Conservation (phyloP, 495 filamentous ascomycete genomes). For the Trichoderma asperelloides region DNA sequence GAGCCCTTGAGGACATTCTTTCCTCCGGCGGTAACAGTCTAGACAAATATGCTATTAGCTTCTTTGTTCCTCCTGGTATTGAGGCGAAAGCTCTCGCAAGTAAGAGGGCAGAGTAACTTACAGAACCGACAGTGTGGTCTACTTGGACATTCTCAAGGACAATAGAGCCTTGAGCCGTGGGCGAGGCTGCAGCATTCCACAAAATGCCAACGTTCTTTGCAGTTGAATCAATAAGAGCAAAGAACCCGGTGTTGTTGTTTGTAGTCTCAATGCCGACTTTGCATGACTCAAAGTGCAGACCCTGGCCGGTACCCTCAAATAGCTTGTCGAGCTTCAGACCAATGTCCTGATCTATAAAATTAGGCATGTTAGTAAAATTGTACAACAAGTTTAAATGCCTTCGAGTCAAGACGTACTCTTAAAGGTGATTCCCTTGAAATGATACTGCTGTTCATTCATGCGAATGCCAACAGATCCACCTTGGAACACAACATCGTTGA, state of each 20-base stretch:
- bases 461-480: slow-evolving; percentile 43
- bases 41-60: background rate
- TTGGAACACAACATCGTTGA: slow-evolving; percentile 39
- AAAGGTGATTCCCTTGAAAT: slow-evolving; percentile 41
- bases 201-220: slow-evolving; percentile 29
- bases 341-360: slow-evolving; percentile 18
- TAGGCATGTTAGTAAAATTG: background rate
- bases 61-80: too few species aligned
- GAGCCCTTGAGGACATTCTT: slow-evolving; percentile 17
- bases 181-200: slow-evolving; percentile 27
- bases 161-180: slow-evolving; percentile 34
- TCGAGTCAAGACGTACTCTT: slow-evolving; percentile 15
- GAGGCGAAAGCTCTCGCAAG: too few species aligned
- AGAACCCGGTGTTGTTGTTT: slow-evolving; percentile 36
- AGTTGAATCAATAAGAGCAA: slow-evolving; percentile 37
- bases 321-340: slow-evolving; percentile 29
- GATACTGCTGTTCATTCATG: slow-evolving; percentile 42
- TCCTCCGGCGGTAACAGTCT: slow-evolving; percentile 16
- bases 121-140: slow-evolving; percentile 13
- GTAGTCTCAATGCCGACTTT: slow-evolving; percentile 45
- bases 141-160: slow-evolving; percentile 43
- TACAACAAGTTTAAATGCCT: background rate
- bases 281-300: slow-evolving; percentile 38
- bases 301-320: slow-evolving; percentile 36
- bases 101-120: slow-evolving; percentile 4